Evolutionary conservation across 164 flowering plant species (phyloP).

Genomic region (Nymphaea colorata): DNA sequence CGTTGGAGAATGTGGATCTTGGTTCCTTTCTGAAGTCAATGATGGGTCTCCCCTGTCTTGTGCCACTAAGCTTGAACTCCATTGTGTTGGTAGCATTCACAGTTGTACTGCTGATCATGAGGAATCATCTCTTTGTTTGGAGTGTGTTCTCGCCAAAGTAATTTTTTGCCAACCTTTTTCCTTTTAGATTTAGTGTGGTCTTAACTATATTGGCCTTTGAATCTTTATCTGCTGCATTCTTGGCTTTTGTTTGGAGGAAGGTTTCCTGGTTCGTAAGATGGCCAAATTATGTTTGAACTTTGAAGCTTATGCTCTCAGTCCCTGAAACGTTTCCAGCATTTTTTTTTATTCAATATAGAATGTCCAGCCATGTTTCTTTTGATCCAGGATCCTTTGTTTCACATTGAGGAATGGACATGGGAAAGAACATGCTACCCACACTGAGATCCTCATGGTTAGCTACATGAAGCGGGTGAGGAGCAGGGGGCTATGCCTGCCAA

Average conservation of each 20-base stretch:
- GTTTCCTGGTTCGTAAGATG: neutral
- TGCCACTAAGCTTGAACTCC: conserved; percentile 77
- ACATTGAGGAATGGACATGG: no score
- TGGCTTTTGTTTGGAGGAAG: neutral
- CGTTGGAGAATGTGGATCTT: conserved; percentile 14
- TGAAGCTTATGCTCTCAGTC: no score
- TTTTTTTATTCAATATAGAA: neutral
- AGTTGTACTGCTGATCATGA: conserved; percentile 69
- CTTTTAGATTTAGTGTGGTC: neutral
- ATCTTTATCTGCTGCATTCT: neutral
- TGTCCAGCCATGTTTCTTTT: no score
- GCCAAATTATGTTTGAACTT: neutral
- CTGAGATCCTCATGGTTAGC: no score
- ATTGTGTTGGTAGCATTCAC: conserved; percentile 59
- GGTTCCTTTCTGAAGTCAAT: conserved; percentile 35
- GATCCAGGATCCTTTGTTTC: no score
- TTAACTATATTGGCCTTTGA: neutral
- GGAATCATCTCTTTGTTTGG: conserved; percentile 93
- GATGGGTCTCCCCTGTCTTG: conserved; percentile 61
- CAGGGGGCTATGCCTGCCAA: no score
- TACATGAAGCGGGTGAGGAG: no score
- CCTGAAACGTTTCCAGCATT: neutral
- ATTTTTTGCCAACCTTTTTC: conserved; percentile 16
- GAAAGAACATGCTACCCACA: no score
- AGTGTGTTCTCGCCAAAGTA: conserved; percentile 99